Conservation (phyloP, 2,329 filamentous ascomycete species). For the Beauveria pseudobassiana region DNA sequence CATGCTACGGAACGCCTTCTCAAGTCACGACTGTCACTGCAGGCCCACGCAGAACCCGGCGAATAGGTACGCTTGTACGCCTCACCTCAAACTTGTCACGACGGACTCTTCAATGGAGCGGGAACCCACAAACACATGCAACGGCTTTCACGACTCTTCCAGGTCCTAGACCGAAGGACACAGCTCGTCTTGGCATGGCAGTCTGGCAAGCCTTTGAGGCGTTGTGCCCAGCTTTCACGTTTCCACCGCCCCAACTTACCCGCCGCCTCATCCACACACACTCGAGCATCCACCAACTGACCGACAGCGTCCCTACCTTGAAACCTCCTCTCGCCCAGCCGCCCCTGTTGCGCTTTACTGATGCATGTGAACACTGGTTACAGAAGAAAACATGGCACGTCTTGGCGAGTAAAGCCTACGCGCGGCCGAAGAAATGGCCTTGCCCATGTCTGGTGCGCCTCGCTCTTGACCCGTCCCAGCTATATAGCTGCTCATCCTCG, state of each 20-base stretch:
- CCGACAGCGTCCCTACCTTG: not conserved
- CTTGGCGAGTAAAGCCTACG: not conserved
- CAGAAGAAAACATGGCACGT: not conserved
- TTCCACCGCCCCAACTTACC: conserved; percentile 4
- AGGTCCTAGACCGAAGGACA: conserved; percentile 3
- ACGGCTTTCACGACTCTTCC: not conserved
- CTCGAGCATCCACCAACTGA: not conserved
- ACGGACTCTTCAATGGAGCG: not conserved
- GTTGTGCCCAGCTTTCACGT: not conserved
- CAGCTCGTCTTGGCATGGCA: conserved; percentile 5
- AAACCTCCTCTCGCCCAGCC: not conserved
- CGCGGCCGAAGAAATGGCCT: not conserved
- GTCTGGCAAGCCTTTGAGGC: not conserved
- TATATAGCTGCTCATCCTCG: conserved; percentile 8
- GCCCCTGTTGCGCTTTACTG: not conserved
- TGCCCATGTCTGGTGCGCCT: not conserved
- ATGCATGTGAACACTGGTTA: not conserved
- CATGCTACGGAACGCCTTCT: too few relatives aligned
- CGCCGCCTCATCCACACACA: conserved; percentile 4
- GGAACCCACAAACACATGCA: not conserved
- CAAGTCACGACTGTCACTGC: too few relatives aligned
- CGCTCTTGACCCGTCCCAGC: not conserved
- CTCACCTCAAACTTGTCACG: not conserved
- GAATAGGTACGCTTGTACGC: not conserved
- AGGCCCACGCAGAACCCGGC: not conserved